phyloP scores from a whole-genome alignment of 495 filamentous ascomycete genomes.

The Darksidea phi region DNA sequence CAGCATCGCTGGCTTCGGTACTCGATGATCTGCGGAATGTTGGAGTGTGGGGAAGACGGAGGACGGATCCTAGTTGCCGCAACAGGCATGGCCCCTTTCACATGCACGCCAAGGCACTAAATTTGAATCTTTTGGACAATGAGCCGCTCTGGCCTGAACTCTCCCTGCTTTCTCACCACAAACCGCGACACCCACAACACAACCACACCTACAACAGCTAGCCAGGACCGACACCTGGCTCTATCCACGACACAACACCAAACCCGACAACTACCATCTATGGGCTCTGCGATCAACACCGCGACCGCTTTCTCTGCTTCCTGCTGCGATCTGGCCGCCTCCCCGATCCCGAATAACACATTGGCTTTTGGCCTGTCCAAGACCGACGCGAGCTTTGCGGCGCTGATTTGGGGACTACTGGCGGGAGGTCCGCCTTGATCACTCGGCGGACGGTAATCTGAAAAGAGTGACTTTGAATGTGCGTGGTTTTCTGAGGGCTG shows the following conservation, averaged over 20 bases:
- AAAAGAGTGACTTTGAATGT: conserved; percentile 15
- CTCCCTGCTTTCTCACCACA: too few relatives aligned
- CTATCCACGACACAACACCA: conserved; percentile 3
- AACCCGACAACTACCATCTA: conserved; percentile 24
- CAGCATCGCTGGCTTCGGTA: too few relatives aligned
- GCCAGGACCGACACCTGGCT: conserved; percentile 27
- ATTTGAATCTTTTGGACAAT: not conserved
- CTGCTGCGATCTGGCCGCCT: conserved; percentile 17
- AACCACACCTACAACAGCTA: not conserved
- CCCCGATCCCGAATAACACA: conserved; percentile 17
- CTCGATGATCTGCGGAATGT: too few relatives aligned
- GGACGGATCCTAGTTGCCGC: too few relatives aligned
- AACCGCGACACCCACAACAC: not conserved
- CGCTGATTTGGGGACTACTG: conserved; percentile 46
- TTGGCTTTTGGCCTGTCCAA: conserved; percentile 36
- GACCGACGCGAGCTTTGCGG: conserved; percentile 40
- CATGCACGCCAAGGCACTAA: conserved; percentile 7
- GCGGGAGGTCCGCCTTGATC: conserved; percentile 49
- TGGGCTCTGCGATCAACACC: conserved; percentile 32
- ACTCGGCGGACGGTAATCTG: conserved; percentile 48
- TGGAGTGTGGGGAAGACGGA: too few relatives aligned
- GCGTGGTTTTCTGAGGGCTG: conserved; percentile 3
- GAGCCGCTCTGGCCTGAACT: too few relatives aligned
- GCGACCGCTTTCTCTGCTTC: conserved; percentile 9
- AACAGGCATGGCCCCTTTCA: not conserved